These are phyloP conservation scores for Pachysandra terminalis DNA, from an alignment of 164 flowering plant species.

Conservation along the genomic window DNA sequence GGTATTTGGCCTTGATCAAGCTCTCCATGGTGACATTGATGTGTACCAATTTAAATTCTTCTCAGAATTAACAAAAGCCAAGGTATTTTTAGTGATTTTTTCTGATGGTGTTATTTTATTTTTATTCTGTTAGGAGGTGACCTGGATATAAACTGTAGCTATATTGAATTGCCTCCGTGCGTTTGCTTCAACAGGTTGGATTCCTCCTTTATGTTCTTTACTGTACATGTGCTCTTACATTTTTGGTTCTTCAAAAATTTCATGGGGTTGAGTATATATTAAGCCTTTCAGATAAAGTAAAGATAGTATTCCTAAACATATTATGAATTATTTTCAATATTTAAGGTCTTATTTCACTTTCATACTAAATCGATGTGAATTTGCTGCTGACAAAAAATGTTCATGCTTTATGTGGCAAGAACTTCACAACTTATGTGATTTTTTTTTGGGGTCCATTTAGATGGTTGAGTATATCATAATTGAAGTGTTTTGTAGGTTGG, in stretches of 20 bases:
- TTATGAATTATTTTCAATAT: no score
- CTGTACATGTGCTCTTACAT: background rate
- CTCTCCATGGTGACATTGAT: conserved; percentile 97
- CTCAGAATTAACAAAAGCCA: conserved; percentile 58
- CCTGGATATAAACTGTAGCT: background rate
- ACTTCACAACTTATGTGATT: no score
- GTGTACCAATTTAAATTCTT: conserved; percentile 96
- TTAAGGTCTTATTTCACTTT: no score
- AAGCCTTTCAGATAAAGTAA: background rate
- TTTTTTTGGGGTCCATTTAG: background rate
- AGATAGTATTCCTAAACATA: background rate
- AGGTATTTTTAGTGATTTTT: conserved; percentile 44
- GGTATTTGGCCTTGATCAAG: conserved; percentile 97
- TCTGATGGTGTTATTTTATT: background rate
- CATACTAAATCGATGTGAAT: no score
- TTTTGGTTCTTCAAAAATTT: no score
- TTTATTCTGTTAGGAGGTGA: background rate
- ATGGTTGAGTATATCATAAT: conserved; percentile 1
- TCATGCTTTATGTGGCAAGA: no score
- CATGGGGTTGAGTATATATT: no score
- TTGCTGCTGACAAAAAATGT: no score
- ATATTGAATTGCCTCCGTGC: background rate
- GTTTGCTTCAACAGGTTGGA: background rate
- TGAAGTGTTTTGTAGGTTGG: conserved; percentile 52
- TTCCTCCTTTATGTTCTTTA: background rate